These are phyloP conservation scores for Rhizodiscina lignyota DNA, from an alignment of 495 filamentous ascomycete species.

Conservation along the genomic window DNA sequence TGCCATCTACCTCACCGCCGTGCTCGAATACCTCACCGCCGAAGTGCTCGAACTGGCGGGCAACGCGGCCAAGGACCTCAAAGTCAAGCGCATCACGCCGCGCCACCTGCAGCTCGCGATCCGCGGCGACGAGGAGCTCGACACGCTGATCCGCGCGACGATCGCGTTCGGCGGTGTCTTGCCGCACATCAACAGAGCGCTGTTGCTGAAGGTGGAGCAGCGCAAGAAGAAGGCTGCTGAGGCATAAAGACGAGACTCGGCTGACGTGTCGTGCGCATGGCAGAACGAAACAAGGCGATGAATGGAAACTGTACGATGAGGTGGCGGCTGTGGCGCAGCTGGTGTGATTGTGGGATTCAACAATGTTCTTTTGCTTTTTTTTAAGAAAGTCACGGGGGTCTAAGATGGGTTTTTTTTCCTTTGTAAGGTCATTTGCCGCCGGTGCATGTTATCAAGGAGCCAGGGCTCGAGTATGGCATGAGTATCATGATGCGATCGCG, in stretches of 20 bases:
- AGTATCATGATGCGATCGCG: too few species aligned
- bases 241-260: too few species aligned
- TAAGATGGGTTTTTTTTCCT: too few species aligned
- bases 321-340: too few species aligned
- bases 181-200: conserved; percentile 94
- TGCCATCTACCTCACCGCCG: conserved; percentile 94
- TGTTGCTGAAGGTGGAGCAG: conserved; percentile 96
- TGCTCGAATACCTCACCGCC: conserved; percentile 94
- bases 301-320: background rate
- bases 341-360: too few species aligned
- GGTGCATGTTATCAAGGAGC: too few species aligned
- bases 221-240: conserved; percentile 74
- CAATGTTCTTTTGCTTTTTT: too few species aligned
- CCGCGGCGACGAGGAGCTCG: conserved; percentile 94
- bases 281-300: background rate
- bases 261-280: background rate
- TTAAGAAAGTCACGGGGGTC: too few species aligned
- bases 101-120: conserved; percentile 97
- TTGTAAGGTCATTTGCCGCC: too few species aligned
- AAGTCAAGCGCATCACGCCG: conserved; percentile 99
- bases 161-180: conserved; percentile 97
- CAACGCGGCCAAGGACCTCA: conserved; percentile 97
- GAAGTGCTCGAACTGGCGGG: conserved; percentile 97
- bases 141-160: conserved; percentile 91
- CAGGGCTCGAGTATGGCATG: too few species aligned